Evolutionary conservation across 805 yeast species (phyloP), one percentile per base, ranked within the genome.

Genomic region (Zygosaccharomyces gambellarensis): DNA sequence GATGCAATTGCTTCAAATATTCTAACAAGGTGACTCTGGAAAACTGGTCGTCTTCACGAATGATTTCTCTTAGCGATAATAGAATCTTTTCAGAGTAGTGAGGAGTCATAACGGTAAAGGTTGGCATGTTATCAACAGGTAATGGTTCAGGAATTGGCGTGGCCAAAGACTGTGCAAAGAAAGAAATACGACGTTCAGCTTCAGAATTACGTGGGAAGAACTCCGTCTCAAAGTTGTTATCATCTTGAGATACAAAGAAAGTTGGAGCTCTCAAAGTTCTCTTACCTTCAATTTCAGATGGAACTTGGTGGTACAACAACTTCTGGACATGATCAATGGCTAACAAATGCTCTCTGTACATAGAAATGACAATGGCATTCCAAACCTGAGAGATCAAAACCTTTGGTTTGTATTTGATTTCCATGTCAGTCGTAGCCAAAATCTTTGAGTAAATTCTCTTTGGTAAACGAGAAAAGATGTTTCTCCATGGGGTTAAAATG

Each of bases 51-150:
- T 94, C 98, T 74, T 92, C 98, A 65, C 96, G 85, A 61, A 94
- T 92, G 65, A 94, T 90, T 71, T 92, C 99, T 69, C 95, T 85
- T 63, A 94, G 76, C n/a, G 97, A 88, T 45, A 92, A 74, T 60
- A 90, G 76, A 54, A 92, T 92, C 81, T 90, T 92, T 75, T 92
- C 99, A 57, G 94, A 78, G 72, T 92, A 92, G 71, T 92, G 99
- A 64, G 99, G 98, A 59, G 92, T 86, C 71, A 92, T 76, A 21
- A 94, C 98, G 36, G 99, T 90, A 71, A 94, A 94, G 10, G 98
- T 92, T 57, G 99, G 99, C 99, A 94, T 94, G 78, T 92, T 92
- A 72, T 94, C 99, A 60, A 95, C 98, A 39, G 99, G 99, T 67
- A 94, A 78, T 54, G 99, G 98, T 75, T 94, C 99, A 55, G 97